Base-by-base conservation (phyloP, 2,329 filamentous ascomycete genomes). In the Botrytis aclada region DNA sequence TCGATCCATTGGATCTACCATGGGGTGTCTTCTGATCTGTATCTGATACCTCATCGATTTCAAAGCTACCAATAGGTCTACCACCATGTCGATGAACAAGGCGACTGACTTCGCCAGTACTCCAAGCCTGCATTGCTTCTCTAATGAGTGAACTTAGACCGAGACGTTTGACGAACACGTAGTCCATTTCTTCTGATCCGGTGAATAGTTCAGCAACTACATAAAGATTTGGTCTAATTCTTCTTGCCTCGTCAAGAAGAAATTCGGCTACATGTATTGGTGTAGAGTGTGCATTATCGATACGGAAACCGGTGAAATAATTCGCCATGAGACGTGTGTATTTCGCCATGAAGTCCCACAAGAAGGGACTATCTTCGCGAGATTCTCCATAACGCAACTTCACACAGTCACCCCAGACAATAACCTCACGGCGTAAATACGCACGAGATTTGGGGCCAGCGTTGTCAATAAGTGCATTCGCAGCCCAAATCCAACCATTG, bases 401-500 rank as follows among this genome's bases (percentile, higher is more conserved):
- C 75, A 98, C 96, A 81, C 97, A 99, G 81, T 99, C 96, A 22
- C 95, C 95, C 96, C 96, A 99, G 43, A 98, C 93, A 77, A 99
- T 98, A 74, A 99, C 94, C 82, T 99, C 94, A 77, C 96, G 89
- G 70, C 94, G 89, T n/a, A 99, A 87, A 80, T 99, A 99, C n/a
- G 95, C 94, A 72, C 91, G 90, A 14, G 95, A 97, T 64, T 93
- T 86, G 0, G 94, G 92, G 0, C 97, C 97, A 43, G 96, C 96
- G 79, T 98, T 96, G 83, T 99, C 96, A 61, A 93, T 88, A 82
- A 98, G 88, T 1, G 96, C 95, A 83, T 98, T 97, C 9, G 95
- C 95, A 73, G 93, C 95, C 96, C 96, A 99, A 14, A 99, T 95
- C 96, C 96, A 99, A 61, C 96, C 96, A 80, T 99, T 99, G 83